phyloP scores from a whole-genome alignment of 208 protist species.

The Leishmania tropica region DNA sequence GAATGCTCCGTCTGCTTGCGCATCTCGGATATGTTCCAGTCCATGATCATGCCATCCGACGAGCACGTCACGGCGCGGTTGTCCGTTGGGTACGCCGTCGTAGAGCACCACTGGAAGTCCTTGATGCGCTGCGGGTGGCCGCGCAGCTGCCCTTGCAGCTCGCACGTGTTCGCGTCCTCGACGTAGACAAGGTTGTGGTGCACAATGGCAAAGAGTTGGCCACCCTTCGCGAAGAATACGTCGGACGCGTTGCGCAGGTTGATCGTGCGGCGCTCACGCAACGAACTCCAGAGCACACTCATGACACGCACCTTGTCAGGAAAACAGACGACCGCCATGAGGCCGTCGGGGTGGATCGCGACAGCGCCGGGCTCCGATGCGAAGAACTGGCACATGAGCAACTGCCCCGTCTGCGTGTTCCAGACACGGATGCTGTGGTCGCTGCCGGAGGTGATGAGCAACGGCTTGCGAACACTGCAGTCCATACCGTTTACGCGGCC shows the following conservation, averaged over 20 bases:
- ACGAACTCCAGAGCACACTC: slow-evolving; percentile 94
- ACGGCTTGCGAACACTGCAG: slow-evolving; percentile 94
- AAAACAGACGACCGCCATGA: slow-evolving; percentile 95
- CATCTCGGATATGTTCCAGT: slow-evolving; percentile 90
- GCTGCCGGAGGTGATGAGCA: slow-evolving; percentile 91
- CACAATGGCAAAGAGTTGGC: slow-evolving; percentile 94
- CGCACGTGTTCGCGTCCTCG: slow-evolving; percentile 93
- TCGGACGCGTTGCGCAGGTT: slow-evolving; percentile 89
- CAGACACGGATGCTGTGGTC: slow-evolving; percentile 95
- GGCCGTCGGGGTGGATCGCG: slow-evolving; percentile 94
- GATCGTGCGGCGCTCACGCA: slow-evolving; percentile 87
- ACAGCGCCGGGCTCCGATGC: slow-evolving; percentile 85
- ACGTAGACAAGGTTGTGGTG: slow-evolving; percentile 95
- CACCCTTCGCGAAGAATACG: slow-evolving; percentile 93
- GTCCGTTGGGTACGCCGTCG: slow-evolving; percentile 91
- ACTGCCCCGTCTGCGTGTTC: slow-evolving; percentile 92
- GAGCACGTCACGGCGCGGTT: slow-evolving; percentile 90
- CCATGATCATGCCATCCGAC: slow-evolving; percentile 94
- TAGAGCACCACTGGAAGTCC: slow-evolving; percentile 83
- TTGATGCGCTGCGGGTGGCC: slow-evolving; percentile 93
- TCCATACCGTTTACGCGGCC: slow-evolving; percentile 90
- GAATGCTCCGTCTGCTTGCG: slow-evolving; percentile 89
- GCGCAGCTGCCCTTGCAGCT: slow-evolving; percentile 91
- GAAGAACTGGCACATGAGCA: slow-evolving; percentile 92
- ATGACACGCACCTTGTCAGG: slow-evolving; percentile 94